Evolutionary conservation across 2,329 filamentous ascomycete genomes (phyloP), one percentile per base, ranked within the genome.

Genomic region (Fusarium sp.): DNA sequence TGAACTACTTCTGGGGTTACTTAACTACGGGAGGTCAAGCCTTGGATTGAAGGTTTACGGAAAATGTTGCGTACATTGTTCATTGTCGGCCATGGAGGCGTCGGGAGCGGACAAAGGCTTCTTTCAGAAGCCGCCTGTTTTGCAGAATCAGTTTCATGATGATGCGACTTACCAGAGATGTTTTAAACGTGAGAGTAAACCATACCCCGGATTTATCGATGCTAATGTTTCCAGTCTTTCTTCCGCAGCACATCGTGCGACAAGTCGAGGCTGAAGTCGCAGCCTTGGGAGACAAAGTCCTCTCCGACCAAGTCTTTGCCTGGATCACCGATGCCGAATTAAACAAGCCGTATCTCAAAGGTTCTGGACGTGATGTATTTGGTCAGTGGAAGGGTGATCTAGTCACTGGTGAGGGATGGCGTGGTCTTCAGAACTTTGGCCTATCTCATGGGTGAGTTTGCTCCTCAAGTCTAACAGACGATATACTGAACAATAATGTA

Each of bases 401-500:
- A 2, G 85, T 93, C 38, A 92, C 91, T 0, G 87, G 88, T 1
- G 87, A 92, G 72, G 92, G 93, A 31, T 94, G 93, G 93, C 85
- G 87, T 42, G 84, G 86, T 45, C 83, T 93, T 3, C 90, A 92
- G 73, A 84, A 86, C 2, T 88, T 91, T 73, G 90, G 90, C 1
- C 86, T 89, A 18, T 79, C 84, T 35, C 87, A 89, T 70, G 91
- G 91, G 81, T 80, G 72, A 68, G 78, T 69, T n/a, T 18, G 5
- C 4, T 4, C 31, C 11, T 29, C 22, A 31, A 38, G 14, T 14
- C 38, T 14, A 16, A 6, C 18, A 16, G 27, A 35, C 60, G 20
- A 67, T 24, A 20, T 3, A 29, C 61, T 62, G 29, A 75, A 34
- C 22, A 3, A 5, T 20, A 27, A 27, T 27, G 2, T 52, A 87